A percentile compares a stretch with the other conserved stretches of the same genome.
Conservation (phyloP, 768 basidiomycete species). For the Suillus tomentosus region DNA sequence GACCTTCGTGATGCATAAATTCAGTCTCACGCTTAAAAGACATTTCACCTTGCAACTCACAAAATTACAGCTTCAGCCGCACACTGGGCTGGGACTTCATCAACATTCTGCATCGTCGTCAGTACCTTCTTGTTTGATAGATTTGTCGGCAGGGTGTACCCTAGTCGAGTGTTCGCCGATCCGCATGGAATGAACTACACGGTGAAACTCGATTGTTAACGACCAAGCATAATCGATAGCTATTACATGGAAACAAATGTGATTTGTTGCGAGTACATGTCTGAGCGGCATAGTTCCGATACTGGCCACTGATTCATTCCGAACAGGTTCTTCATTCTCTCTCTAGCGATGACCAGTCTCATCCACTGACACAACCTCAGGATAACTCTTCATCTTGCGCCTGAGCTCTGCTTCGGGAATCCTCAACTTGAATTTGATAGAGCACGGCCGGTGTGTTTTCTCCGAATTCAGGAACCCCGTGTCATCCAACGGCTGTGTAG, state of each 20-base stretch:
- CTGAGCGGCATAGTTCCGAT: not conserved
- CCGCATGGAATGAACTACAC: not conserved
- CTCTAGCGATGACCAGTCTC: not conserved
- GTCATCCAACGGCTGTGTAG: constrained; percentile 52
- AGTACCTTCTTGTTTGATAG: not conserved
- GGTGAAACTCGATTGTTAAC: not conserved
- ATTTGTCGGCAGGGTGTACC: not conserved
- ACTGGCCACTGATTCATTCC: not conserved
- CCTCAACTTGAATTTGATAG: constrained; percentile 52
- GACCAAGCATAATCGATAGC: not conserved
- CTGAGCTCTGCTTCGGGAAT: constrained; percentile 2
- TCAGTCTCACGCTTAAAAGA: not conserved
- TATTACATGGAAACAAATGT: not conserved
- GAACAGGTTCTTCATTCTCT: not conserved
- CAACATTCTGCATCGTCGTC: not conserved
- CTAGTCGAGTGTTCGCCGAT: not conserved
- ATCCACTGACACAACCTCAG: not conserved
- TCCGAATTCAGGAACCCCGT: constrained; percentile 51
- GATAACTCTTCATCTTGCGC: not conserved
- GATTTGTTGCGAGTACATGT: not conserved
- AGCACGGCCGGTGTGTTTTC: constrained; percentile 49
- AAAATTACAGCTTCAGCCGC: not conserved
- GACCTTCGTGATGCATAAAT: not conserved
- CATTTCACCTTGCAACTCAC: not conserved
- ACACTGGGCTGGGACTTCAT: not conserved